Evolutionary conservation across 208 protist species (phyloP), one percentile per base, ranked within the genome.

Genomic region (Trypanosoma rangeli): DNA sequence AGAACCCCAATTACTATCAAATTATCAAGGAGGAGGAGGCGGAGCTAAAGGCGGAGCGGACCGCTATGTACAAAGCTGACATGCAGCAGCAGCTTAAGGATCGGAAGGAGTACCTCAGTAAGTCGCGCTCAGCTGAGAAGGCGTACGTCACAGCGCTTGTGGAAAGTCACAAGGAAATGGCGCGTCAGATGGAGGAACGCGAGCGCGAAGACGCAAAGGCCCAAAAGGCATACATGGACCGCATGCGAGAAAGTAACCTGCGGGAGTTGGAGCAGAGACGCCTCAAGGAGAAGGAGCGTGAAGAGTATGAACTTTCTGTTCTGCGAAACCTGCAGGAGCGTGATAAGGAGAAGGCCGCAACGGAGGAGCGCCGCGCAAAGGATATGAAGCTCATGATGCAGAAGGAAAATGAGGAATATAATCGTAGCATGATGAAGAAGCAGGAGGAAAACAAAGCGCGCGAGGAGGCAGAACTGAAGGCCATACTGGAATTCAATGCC

Each of bases 401-500:
- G 62, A 55, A 86, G 53, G 78, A 82, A 50, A 95, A 95, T 64
- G 85, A 93, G 64, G 68, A 93, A 60, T 78, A 78, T 61, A 76
- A 91, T 70, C 53, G 60, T 39, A 78, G 76, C 58, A 31, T 64
- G n/a, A 76, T 61, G 31, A 75, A 75, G 68, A 78, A 72, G 53
- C 50, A 69, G 31, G 44, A 77, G 31, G 72, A 71, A 15, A 73
- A 79, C 20, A 70, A 69, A 46, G 63, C 67, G 53, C 80, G 83
- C 64, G 75, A 88, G 20, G 74, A 79, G 29, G 76, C 74, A 44
- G 84, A 93, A 79, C 58, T 86, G 49, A 80, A 76, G 20, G 70
- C 63, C 1, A 68, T 88, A 12, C 56, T 90, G 22, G 87, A 86
- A 66, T 80, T 78, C 76, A 80, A 95, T 69, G 76, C 73, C 37